These are phyloP conservation scores for Tetrastigma voinierianum DNA, from an alignment of 164 flowering plant genomes.

Conservation along the genomic window DNA sequence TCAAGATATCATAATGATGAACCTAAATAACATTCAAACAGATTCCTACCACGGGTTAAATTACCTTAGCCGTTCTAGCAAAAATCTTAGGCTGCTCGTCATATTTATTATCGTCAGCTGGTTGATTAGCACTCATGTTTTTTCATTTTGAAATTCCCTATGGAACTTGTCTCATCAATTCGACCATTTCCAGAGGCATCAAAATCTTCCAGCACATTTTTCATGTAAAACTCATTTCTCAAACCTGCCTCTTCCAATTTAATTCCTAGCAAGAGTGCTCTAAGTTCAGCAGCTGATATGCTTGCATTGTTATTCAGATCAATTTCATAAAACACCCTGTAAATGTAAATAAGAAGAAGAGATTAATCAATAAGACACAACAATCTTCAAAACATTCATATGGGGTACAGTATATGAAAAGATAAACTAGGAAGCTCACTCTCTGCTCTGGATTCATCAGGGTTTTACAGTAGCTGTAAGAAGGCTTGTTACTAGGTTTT, in stretches of 20 bases:
- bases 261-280: constrained; percentile 41
- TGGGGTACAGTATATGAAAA: background rate
- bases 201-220: constrained; percentile 30
- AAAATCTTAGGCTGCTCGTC: background rate
- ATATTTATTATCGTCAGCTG: background rate
- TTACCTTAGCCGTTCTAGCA: background rate
- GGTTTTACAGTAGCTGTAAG: constrained; percentile 30
- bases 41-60: too few species aligned
- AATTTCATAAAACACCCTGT: constrained; percentile 36
- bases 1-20: too few species aligned
- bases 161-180: constrained; percentile 32
- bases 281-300: constrained; percentile 33
- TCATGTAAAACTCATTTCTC: constrained; percentile 18
- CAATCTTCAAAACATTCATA: too few species aligned
- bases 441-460: constrained; percentile 17
- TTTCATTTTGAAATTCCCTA: constrained; percentile 29
- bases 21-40: too few species aligned
- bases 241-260: constrained; percentile 26
- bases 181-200: constrained; percentile 28
- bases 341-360: constrained; percentile 2
- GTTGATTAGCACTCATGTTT: constrained; percentile 14
- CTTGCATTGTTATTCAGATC: constrained; percentile 28
- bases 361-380: background rate
- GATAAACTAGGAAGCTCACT: constrained; percentile 17
- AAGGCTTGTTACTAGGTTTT: constrained; percentile 20